A percentile compares a stretch with the other conserved stretches of the same genome.
Conservation (phyloP, 371 early-diverging fungal species). For the Batkoa obscura region DNA sequence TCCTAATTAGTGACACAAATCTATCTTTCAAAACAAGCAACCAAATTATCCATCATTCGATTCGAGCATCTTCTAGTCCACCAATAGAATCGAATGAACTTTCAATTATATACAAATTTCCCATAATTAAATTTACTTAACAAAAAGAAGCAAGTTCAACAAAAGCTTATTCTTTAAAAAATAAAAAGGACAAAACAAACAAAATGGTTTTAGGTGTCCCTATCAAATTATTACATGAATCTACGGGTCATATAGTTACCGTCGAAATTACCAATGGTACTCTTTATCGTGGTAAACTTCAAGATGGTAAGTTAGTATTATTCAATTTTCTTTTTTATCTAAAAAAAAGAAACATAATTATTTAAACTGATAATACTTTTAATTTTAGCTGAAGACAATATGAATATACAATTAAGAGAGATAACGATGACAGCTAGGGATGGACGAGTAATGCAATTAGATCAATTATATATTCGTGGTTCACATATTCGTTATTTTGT, state of each 20-base stretch:
- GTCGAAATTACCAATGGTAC: conserved; percentile 87
- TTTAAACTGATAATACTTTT: not conserved
- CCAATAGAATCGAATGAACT: no score
- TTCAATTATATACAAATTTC: no score
- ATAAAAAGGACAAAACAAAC: not conserved
- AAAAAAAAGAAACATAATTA: not conserved
- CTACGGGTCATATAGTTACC: conserved; percentile 88
- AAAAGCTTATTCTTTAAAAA: no score
- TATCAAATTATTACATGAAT: conserved; percentile 93
- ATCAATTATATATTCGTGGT: conserved; percentile 93
- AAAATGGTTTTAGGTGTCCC: conserved; percentile 83
- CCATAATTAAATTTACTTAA: no score
- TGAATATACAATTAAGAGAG: conserved; percentile 91
- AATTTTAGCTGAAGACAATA: conserved; percentile 83
- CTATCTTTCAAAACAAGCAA: no score
- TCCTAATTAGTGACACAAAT: no score
- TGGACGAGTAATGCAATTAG: conserved; percentile 73
- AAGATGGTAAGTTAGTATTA: conserved; percentile 40
- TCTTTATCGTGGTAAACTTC: conserved; percentile 82
- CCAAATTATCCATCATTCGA: no score
- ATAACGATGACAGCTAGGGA: conserved; percentile 84
- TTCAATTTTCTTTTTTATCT: not conserved
- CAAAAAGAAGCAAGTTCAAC: no score
- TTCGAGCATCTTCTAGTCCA: no score
- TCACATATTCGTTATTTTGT: conserved; percentile 89